phyloP scores from a whole-genome alignment of 176 grass and related monocot species.

The Ampelocalamus luodianensis region DNA sequence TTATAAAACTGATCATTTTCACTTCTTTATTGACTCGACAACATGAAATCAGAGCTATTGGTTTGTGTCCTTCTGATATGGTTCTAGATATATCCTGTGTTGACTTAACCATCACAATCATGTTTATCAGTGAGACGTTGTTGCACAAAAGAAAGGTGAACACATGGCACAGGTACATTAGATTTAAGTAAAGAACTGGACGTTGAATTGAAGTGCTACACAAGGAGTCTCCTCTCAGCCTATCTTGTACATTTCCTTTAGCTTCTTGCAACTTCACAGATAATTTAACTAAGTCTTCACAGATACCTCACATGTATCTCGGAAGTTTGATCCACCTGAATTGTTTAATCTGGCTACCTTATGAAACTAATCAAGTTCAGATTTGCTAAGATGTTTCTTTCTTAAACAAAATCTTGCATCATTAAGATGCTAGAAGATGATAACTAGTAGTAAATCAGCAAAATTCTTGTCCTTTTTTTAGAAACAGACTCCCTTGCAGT shows the following conservation, averaged over 20 bases:
- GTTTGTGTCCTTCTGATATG: background rate
- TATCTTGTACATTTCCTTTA: constrained; percentile 41
- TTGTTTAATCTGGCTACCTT: background rate
- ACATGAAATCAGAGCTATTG: constrained; percentile 20
- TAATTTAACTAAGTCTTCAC: constrained; percentile 1
- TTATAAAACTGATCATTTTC: background rate
- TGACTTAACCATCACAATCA: constrained; percentile 54
- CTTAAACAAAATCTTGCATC: background rate
- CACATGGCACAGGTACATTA: background rate
- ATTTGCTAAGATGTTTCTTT: background rate
- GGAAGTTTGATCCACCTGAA: background rate
- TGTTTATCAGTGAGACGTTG: constrained; percentile 17
- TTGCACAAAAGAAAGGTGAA: constrained; percentile 33
- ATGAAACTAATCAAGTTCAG: background rate
- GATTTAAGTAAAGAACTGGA: background rate
- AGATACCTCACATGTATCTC: background rate
- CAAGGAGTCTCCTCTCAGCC: background rate
- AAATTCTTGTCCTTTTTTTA: background rate
- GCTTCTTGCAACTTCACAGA: constrained; percentile 31
- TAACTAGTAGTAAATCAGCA: background rate
- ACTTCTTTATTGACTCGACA: constrained; percentile 36
- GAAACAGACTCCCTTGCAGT: background rate
- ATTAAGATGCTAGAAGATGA: background rate
- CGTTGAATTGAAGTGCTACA: constrained; percentile 10
- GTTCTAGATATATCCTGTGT: background rate